These are phyloP conservation scores for Zea luxurians DNA, from an alignment of 176 grass and related monocot species.

Conservation along the genomic window DNA sequence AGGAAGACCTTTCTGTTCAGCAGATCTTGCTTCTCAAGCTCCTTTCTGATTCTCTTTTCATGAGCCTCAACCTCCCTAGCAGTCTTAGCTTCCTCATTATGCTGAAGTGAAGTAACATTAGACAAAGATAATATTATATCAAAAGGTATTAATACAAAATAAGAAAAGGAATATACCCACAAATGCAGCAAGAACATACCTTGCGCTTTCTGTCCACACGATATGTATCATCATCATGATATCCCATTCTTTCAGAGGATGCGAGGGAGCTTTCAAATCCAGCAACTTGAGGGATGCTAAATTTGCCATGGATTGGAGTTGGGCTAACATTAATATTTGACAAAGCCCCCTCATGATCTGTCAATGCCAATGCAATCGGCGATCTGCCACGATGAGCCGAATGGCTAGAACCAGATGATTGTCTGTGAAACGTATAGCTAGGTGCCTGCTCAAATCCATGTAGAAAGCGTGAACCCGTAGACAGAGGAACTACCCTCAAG, in stretches of 20 bases:
- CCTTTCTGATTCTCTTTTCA: constrained; percentile 89
- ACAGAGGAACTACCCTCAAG: constrained; percentile 47
- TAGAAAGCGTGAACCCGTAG: constrained; percentile 48
- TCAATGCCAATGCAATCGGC: constrained; percentile 34
- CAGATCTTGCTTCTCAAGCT: constrained; percentile 91
- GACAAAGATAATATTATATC: constrained; percentile 13
- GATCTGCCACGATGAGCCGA: constrained; percentile 58
- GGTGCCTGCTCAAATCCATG: constrained; percentile 60
- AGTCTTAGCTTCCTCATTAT: constrained; percentile 88
- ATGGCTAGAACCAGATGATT: constrained; percentile 61
- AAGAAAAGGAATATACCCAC: background rate
- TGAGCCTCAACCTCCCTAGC: constrained; percentile 90
- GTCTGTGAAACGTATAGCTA: constrained; percentile 61
- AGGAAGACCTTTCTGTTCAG: constrained; percentile 83
- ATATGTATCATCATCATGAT: constrained; percentile 64
- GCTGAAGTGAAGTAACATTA: constrained; percentile 38
- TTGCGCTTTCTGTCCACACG: constrained; percentile 83
- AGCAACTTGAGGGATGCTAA: constrained; percentile 50
- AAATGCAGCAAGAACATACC: constrained; percentile 45
- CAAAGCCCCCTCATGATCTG: constrained; percentile 54
- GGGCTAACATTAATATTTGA: constrained; percentile 48
- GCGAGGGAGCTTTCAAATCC: constrained; percentile 49
- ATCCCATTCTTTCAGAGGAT: constrained; percentile 58
- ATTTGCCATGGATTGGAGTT: constrained; percentile 50
- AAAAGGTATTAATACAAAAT: constrained; percentile 21